Conservation (phyloP, 2,329 filamentous ascomycete genomes). For the Xylariaceae sp. region DNA sequence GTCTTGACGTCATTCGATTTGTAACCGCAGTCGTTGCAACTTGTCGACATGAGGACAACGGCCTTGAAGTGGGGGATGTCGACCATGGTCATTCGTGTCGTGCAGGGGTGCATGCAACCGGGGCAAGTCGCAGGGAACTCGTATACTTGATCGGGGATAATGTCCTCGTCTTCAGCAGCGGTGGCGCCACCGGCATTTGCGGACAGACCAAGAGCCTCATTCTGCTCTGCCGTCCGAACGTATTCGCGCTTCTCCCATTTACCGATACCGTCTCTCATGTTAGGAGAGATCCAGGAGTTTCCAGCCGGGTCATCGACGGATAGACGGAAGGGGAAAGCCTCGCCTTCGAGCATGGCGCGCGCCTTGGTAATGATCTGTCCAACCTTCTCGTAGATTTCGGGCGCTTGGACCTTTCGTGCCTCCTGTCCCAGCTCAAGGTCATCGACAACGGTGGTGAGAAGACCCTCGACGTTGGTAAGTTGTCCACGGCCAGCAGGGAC, state of each 20-base stretch:
- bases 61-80: constrained; percentile 98
- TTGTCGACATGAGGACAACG: constrained; percentile 90
- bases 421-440: constrained; percentile 79
- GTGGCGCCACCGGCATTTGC: constrained; percentile 43
- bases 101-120: constrained; percentile 78
- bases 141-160: constrained; percentile 89
- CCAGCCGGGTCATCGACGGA: constrained; percentile 86
- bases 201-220: constrained; percentile 74
- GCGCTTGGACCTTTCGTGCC: constrained; percentile 69
- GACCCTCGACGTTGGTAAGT: constrained; percentile 87
- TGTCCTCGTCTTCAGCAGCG: constrained; percentile 71
- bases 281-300: constrained; percentile 94
- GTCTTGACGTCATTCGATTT: constrained; percentile 97
- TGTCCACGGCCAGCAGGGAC: constrained; percentile 87
- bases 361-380: constrained; percentile 69
- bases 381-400: constrained; percentile 74
- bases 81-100: constrained; percentile 97
- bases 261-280: constrained; percentile 69
- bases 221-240: constrained; percentile 75
- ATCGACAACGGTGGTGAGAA: constrained; percentile 70
- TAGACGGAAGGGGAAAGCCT: constrained; percentile 80
- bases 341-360: constrained; percentile 69
- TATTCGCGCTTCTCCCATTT: constrained; percentile 90
- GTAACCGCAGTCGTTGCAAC: constrained; percentile 88
- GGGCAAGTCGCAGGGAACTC: constrained; percentile 88